Base-by-base conservation (phyloP, 2,329 filamentous ascomycete species). In the Fusarium graminum region DNA sequence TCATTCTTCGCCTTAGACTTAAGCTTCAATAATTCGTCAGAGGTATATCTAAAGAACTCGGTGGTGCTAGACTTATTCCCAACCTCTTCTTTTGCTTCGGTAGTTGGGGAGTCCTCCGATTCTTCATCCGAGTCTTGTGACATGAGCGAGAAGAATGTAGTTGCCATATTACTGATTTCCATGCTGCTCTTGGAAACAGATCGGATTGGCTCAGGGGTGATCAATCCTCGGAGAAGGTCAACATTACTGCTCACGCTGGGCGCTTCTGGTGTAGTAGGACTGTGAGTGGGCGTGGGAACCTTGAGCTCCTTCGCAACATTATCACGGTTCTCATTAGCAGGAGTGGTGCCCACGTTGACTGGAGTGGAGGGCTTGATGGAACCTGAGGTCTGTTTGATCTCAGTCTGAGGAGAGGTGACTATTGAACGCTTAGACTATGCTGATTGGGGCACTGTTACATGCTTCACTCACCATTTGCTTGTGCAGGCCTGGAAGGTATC, bases 71-170 rank as follows among this genome's bases (percentile, higher is more conserved):
- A 16, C n/a, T 54, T 44, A 26, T 36, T 44, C 10, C 39, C 12
- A 22, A 43, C 2, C 43, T 43, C 49, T 13, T 49, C 14, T 17
- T 58, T 36, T 19, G 41, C 19, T 25, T 54, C 49, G 14, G 26
- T 25, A n/a, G 25, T 9, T 14, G 52, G 28, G 4, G 36, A 4
- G 5, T 17, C 28, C 14, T 30, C 47, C 14, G 51, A 39, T 16
- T 62, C 46, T 19, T 51, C 55, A 1, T 62, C 58, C 3, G 46
- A 38, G 14, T 47, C 47, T 12, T 55, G 46, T 16, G 45, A 51
- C 25, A 68, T 52, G 11, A 72, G 44, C 13, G 65, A 53, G 22
- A 68, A 67, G 39, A 74, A 71, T 1, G 59, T 66, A 6, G 59
- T 61, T 9, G 71, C 50, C 11, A 75, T 62, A 10, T 32, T 56